A percentile compares a stretch with the other conserved stretches of the same genome.
Evolutionary conservation across 192 early-diverging fungal genomes (phyloP).

Genomic region (Podila horticola): DNA sequence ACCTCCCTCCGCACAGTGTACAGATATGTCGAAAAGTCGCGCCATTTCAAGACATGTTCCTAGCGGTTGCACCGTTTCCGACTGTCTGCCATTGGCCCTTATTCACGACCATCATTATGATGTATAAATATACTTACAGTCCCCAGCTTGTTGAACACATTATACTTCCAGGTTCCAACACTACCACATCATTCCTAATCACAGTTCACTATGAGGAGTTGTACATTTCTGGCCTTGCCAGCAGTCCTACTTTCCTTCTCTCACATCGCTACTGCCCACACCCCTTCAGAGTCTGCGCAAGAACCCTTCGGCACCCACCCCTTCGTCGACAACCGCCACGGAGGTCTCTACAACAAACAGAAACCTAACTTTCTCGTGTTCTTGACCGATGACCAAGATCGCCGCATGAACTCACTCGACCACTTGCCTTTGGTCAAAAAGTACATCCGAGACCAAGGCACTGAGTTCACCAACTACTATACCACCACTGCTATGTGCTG

Average conservation of each 20-base stretch:
- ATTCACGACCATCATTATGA: too few species aligned
- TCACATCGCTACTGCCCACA: slow-evolving; percentile 7
- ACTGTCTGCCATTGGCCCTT: too few species aligned
- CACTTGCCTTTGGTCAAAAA: slow-evolving; percentile 73
- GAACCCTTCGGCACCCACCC: slow-evolving; percentile 1
- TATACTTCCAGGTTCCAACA: not conserved
- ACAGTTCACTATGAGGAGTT: slow-evolving; percentile 18
- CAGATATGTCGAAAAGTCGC: too few species aligned
- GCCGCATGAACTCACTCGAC: slow-evolving; percentile 60
- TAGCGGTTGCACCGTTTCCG: too few species aligned
- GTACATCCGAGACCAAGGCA: slow-evolving; percentile 66
- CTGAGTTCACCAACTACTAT: slow-evolving; percentile 68
- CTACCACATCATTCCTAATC: not conserved
- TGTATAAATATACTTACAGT: too few species aligned
- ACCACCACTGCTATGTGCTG: slow-evolving; percentile 73
- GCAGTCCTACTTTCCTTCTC: slow-evolving; percentile 31
- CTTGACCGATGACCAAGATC: slow-evolving; percentile 76
- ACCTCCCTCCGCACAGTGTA: too few species aligned
- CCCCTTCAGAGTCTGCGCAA: not conserved
- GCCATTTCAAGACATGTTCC: too few species aligned
- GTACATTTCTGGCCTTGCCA: slow-evolving; percentile 19
- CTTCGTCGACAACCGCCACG: not conserved
- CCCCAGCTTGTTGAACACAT: too few species aligned
- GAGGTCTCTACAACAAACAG: slow-evolving; percentile 19
- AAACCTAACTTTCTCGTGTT: slow-evolving; percentile 75